Base-by-base conservation (phyloP, 2,329 filamentous ascomycete genomes). In the Ophiosphaerella korrae region DNA sequence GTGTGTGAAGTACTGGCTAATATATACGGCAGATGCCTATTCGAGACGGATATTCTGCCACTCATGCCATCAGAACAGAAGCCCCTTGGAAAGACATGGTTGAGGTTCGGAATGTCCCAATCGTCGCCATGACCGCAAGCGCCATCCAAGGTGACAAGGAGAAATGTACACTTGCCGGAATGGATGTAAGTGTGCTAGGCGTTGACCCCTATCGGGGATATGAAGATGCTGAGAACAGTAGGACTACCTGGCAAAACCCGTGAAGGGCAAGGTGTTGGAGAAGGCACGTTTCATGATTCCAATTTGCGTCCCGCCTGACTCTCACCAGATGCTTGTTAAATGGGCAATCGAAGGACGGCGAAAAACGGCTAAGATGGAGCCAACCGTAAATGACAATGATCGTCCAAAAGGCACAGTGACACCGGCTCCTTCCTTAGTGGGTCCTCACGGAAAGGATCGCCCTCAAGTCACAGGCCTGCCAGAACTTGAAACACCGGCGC, bases 81-180 rank as follows among this genome's bases (percentile, higher is more conserved):
- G 67, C 80, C 1, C 85, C 87, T 0, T 91, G 88, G 72, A 85
- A 81, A 35, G 64, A 76, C 2, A 80, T 82, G 45, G 77, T 84
- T 2, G 72, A 74, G 14, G 69, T 83, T 3, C 78, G 80, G 47
- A 78, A 85, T 37, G 85, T 90, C 5, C 88, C 88, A 0, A 90
- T 92, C 43, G 85, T 92, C 33, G 88, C 88, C n/a, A 90, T 92
- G 87, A 92, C 88, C 0, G 89, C 88, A 4, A 89, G 85, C 3
- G 88, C 88, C 0, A 90, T 91, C 35, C 87, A 90, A 66, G 88
- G 88, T 4, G 88, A 92, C 63, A 79, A 82, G 42, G 88, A 91
- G 67, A 90, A 90, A 66, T 91, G 88, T 66, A 82, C 83, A 52
- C 81, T 80, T 53, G 86, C 87, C 7, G 88, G 88, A 29, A 91